These are phyloP conservation scores for Aquilaria sinensis DNA, from an alignment of 345 rosid genomes.

Conservation along the genomic window DNA sequence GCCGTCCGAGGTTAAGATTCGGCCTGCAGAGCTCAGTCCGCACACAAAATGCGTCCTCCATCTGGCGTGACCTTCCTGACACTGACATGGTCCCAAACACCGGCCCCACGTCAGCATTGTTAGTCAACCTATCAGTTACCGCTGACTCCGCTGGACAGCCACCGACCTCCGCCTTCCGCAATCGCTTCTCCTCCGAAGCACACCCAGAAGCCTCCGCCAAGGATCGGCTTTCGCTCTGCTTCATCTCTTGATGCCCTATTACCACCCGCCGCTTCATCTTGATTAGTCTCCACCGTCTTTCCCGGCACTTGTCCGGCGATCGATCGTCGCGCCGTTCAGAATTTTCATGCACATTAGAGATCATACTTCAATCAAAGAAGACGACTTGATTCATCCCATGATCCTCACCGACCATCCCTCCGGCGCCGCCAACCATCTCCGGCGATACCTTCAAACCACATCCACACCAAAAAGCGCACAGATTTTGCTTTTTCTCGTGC, in stretches of 20 bases:
- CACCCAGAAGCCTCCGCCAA: conserved; percentile 6
- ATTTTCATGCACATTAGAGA: conserved; percentile 19
- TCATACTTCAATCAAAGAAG: conserved; percentile 1
- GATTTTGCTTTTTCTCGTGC: conserved; percentile 13
- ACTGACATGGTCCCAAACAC: conserved; percentile 39
- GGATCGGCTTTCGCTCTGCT: background rate
- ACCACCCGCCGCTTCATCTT: conserved; percentile 28
- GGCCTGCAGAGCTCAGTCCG: conserved; percentile 32
- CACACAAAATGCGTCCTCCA: conserved; percentile 49
- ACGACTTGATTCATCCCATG: background rate
- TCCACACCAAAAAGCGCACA: background rate
- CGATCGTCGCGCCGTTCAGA: conserved; percentile 17
- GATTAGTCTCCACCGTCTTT: conserved; percentile 41
- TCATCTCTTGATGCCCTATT: background rate
- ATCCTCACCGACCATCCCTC: background rate
- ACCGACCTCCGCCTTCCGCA: conserved; percentile 10
- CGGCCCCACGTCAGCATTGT: conserved; percentile 15
- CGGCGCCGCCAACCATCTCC: background rate
- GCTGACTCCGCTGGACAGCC: conserved; percentile 4
- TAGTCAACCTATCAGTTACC: background rate
- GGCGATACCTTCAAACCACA: background rate
- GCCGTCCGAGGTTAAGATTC: conserved; percentile 24
- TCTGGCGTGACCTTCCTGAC: conserved; percentile 44
- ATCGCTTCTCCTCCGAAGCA: conserved; percentile 19
- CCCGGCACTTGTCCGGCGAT: conserved; percentile 24